Conservation (phyloP, 1,284 basidiomycete genomes). For the Trametes versicolor region DNA sequence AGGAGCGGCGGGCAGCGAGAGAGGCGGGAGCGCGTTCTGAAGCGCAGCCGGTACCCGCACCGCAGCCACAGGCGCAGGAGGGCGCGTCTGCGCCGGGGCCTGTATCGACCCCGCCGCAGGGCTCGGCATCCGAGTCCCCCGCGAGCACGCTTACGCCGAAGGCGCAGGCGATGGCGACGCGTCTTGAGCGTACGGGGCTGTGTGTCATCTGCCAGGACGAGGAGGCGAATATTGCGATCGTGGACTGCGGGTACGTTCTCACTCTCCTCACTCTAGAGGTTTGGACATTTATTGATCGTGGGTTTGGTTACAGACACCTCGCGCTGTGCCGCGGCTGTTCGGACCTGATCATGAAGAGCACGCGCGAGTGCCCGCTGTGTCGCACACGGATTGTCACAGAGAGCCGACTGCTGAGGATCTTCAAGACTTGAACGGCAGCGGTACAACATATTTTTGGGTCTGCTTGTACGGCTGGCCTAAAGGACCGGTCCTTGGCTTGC, state of each 20-base stretch:
- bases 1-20: slow-evolving; percentile 1
- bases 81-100: slow-evolving; percentile 1
- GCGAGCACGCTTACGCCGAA: slow-evolving; percentile 37
- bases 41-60: slow-evolving; percentile 18
- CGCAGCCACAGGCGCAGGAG: slow-evolving; percentile 1
- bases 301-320: slow-evolving; percentile 66
- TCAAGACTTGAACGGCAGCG: slow-evolving; percentile 56
- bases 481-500: background rate
- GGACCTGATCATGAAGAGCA: slow-evolving; percentile 82
- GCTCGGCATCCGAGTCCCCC: slow-evolving; percentile 40
- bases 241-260: slow-evolving; percentile 87
- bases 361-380: slow-evolving; percentile 87
- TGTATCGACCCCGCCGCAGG: slow-evolving; percentile 23
- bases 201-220: slow-evolving; percentile 93
- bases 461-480: background rate
- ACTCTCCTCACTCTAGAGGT: slow-evolving; percentile 3
- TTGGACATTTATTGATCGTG: slow-evolving; percentile 2
- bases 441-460: background rate
- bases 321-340: slow-evolving; percentile 87
- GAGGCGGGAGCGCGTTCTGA: slow-evolving; percentile 43
- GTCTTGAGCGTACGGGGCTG: slow-evolving; percentile 73
- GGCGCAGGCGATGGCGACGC: slow-evolving; percentile 48
- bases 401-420: slow-evolving; percentile 82
- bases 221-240: slow-evolving; percentile 89
- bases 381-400: slow-evolving; percentile 87